Percentiles rank a stretch among this genome's conserved stretches.
Evolutionary conservation across 2,329 filamentous ascomycete genomes (phyloP).

Genomic region (Grosmannia serpens): DNA sequence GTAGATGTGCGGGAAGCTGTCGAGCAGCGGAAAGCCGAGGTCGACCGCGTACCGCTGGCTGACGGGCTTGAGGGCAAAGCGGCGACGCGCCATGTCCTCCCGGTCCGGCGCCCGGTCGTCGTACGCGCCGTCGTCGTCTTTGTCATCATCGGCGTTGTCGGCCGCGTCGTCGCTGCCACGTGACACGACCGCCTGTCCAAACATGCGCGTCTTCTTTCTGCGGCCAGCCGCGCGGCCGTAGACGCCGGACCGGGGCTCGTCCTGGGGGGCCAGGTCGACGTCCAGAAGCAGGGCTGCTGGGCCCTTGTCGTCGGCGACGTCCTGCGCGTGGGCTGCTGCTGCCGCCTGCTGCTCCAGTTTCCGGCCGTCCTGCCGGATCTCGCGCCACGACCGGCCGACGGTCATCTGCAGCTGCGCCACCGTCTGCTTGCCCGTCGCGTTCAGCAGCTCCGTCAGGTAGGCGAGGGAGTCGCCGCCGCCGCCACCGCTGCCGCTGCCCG

Average conservation of each 20-base stretch:
- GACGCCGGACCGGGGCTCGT: constrained; percentile 18
- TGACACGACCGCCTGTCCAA: constrained; percentile 28
- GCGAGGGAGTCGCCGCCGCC: constrained; percentile 34
- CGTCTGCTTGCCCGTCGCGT: constrained; percentile 65
- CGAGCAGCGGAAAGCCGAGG: constrained; percentile 63
- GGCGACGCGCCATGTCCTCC: constrained; percentile 13
- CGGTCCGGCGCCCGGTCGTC: constrained; percentile 3
- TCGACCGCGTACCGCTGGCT: constrained; percentile 33
- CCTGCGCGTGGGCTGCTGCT: neutral
- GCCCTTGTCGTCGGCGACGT: constrained; percentile 13
- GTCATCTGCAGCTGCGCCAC: constrained; percentile 66
- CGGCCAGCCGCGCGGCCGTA: neutral
- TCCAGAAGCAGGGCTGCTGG: constrained; percentile 22
- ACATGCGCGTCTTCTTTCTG: constrained; percentile 20
- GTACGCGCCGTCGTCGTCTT: constrained; percentile 10
- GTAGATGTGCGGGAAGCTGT: constrained; percentile 77
- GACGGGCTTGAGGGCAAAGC: constrained; percentile 16
- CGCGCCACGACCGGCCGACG: constrained; percentile 27
- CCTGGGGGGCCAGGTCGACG: constrained; percentile 27
- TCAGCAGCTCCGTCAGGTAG: constrained; percentile 54
- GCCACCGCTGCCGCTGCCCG: neutral
- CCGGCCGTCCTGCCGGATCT: constrained; percentile 11
- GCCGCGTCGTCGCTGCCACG: constrained; percentile 15
- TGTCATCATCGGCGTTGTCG: neutral
- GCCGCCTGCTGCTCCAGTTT: neutral